These are phyloP conservation scores for Euphrasia confusa DNA, from an alignment of 257 asterid genomes.

Conservation along the genomic window DNA sequence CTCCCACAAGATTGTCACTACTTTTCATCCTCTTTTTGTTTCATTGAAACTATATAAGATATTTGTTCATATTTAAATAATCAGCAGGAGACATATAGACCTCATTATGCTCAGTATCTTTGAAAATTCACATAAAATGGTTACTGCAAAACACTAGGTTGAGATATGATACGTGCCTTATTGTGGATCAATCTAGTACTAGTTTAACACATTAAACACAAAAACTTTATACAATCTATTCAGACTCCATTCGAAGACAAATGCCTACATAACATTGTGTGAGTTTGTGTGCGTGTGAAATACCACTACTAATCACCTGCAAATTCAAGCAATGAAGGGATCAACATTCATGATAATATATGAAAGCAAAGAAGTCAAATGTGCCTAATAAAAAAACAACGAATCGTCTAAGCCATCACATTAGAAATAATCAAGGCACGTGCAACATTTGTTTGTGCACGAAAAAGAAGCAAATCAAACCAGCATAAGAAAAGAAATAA, in stretches of 20 bases:
- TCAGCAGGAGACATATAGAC: background rate
- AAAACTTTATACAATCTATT: background rate
- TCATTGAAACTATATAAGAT: constrained; percentile 7
- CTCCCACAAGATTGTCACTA: background rate
- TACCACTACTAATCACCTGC: constrained; percentile 1
- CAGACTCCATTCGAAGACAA: background rate
- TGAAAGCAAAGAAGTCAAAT: background rate
- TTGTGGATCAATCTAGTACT: too few species aligned
- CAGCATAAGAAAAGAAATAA: too few species aligned
- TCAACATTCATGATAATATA: background rate
- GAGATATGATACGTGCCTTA: too few species aligned
- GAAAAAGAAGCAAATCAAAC: background rate
- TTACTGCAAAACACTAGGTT: background rate
- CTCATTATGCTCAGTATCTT: background rate
- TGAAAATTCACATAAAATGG: background rate
- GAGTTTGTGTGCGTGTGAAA: background rate
- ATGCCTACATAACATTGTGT: too few species aligned
- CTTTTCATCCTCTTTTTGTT: constrained; percentile 3
- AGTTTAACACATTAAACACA: background rate
- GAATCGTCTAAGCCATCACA: constrained; percentile 15
- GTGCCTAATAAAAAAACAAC: background rate
- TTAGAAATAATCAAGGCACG: background rate
- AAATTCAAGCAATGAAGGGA: background rate
- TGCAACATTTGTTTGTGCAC: background rate
- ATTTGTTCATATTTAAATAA: background rate